Conservation (phyloP, 768 basidiomycete species). For the Naganishia onofrii region DNA sequence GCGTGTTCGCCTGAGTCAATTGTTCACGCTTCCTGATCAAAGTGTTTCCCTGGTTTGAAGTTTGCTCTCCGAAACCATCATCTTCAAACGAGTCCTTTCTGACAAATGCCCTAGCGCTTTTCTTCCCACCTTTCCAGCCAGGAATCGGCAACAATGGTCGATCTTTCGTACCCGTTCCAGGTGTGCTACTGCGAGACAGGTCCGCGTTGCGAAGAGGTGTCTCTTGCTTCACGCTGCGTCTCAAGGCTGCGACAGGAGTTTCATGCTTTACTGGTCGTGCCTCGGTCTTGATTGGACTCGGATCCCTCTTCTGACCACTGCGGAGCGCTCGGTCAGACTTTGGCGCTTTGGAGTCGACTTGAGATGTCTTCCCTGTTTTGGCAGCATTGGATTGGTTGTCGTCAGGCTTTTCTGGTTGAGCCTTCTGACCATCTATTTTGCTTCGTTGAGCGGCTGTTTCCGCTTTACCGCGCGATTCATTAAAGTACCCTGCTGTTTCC, state of each 20-base stretch:
- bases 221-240: neutral
- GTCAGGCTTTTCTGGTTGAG: neutral
- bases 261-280: neutral
- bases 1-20: neutral
- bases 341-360: neutral
- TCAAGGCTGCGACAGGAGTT: neutral
- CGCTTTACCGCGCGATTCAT: neutral
- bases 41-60: neutral
- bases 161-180: slow-evolving; percentile 4
- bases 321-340: neutral
- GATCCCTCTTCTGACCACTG: neutral
- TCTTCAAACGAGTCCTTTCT: slow-evolving; percentile 11
- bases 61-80: slow-evolving; percentile 1
- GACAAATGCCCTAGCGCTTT: slow-evolving; percentile 1
- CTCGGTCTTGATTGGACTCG: neutral
- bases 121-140: slow-evolving; percentile 15
- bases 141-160: slow-evolving; percentile 1
- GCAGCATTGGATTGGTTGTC: neutral
- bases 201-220: slow-evolving; percentile 3
- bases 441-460: neutral
- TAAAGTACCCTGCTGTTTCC: neutral
- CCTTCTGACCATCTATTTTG: neutral
- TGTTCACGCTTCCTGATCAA: neutral
- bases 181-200: neutral
- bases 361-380: neutral